A percentile compares a stretch with the other conserved stretches of the same genome.
Evolutionary conservation across 2,329 filamentous ascomycete species (phyloP).

Genomic region (Colletotrichum ledebouriae): DNA sequence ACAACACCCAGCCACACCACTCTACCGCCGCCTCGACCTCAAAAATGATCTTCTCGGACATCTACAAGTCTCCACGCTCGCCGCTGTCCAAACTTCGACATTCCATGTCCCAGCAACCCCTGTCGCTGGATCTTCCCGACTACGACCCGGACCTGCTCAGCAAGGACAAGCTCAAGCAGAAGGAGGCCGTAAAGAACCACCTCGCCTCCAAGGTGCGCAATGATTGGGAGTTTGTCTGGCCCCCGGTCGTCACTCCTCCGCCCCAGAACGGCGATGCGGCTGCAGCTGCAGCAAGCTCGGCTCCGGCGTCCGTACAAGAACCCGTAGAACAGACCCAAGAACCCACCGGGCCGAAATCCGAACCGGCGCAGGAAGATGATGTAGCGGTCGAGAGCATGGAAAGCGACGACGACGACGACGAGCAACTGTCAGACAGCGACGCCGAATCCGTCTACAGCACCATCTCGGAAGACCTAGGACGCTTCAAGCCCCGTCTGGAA

Average conservation of each 20-base stretch:
- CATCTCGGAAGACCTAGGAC: conserved; percentile 66
- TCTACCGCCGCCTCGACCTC: conserved; percentile 36
- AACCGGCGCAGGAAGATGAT: conserved; percentile 24
- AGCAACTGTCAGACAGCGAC: conserved; percentile 59
- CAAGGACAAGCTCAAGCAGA: conserved; percentile 72
- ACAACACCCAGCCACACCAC: conserved; percentile 18
- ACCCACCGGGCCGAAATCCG: conserved; percentile 27
- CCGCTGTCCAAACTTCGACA: conserved; percentile 66
- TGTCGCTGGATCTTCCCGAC: conserved; percentile 54
- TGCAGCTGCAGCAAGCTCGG: conserved; percentile 5
- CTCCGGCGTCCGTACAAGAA: conserved; percentile 3
- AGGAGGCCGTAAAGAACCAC: conserved; percentile 71
- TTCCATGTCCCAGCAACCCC: conserved; percentile 43
- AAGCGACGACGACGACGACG: conserved; percentile 50
- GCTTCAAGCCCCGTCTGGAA: conserved; percentile 65
- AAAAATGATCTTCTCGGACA: conserved; percentile 71
- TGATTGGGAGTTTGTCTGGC: conserved; percentile 74
- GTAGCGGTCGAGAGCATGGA: conserved; percentile 29
- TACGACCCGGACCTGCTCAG: conserved; percentile 73
- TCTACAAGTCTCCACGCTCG: conserved; percentile 69
- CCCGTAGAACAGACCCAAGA: conserved; percentile 12
- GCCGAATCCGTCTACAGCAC: conserved; percentile 68
- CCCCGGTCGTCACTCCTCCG: conserved; percentile 48
- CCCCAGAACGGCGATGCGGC: conserved; percentile 16
- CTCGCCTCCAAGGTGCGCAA: conserved; percentile 67